These are phyloP conservation scores for Mycosphaerella sp. DNA, from an alignment of 2,329 filamentous ascomycete genomes.

Conservation along the genomic window DNA sequence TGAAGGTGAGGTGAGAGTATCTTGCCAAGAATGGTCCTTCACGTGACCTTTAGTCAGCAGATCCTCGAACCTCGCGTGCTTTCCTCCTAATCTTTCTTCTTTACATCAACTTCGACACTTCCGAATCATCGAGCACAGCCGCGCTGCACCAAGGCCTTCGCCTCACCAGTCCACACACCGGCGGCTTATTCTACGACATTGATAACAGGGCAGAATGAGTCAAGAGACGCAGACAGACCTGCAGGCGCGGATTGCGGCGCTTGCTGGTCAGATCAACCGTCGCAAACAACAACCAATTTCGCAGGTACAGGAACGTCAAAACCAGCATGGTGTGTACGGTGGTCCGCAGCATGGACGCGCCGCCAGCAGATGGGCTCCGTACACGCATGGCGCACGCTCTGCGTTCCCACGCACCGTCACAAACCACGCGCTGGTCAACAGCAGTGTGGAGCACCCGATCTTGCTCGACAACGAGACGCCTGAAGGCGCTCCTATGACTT, in stretches of 20 bases:
- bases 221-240: conserved; percentile 25
- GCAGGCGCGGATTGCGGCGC: conserved; percentile 30
- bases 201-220: conserved; percentile 22
- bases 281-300: conserved; percentile 25
- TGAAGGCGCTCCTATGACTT: conserved; percentile 4
- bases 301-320: neutral
- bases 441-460: conserved; percentile 18
- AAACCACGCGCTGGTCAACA: conserved; percentile 55
- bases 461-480: conserved; percentile 11
- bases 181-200: neutral
- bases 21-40: no score
- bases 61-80: no score
- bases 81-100: no score
- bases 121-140: no score
- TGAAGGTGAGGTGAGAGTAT: no score
- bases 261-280: conserved; percentile 30
- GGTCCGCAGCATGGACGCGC: conserved; percentile 3
- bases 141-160: no score
- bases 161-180: no score
- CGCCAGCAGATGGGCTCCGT: conserved; percentile 25
- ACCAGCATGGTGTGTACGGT: neutral
- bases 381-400: conserved; percentile 14
- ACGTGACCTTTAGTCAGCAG: no score
- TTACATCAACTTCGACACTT: no score
- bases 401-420: conserved; percentile 40